Base-by-base conservation (phyloP, 2,329 filamentous ascomycete species). In the Penicillium hesseltinei region DNA sequence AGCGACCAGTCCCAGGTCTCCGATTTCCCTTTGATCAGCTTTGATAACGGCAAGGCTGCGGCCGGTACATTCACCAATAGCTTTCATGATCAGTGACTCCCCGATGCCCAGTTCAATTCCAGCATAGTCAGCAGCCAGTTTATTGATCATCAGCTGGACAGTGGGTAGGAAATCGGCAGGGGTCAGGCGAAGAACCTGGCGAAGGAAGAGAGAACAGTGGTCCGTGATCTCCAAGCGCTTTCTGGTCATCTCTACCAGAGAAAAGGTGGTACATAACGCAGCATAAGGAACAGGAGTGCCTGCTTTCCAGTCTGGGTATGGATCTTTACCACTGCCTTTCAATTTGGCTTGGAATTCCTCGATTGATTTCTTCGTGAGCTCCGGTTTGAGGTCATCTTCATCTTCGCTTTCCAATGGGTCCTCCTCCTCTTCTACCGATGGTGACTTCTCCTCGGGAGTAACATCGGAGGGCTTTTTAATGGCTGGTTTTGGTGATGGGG, bases 71-170 rank as follows among this genome's bases (percentile, higher is more conserved):
- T 97, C 93, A 11, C 93, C 93, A 69, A 99, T 96, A 5, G 94
- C 91, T 74, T 97, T 99, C 92, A 97, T 97, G 68, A 99, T 97
- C 29, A 99, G 77, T 0, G 93, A 97, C 76, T 99, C 94, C 56
- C 94, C 94, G 66, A 99, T 99, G n/a, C 94, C 94, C 31, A 99
- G 82, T 75, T 99, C 94, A 61, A 99, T 92, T 21, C 94, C 94
- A 43, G 92, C 89, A 73, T 97, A 99, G 70, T 99, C 94, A 3
- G 94, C 93, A 2, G 94, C 94, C 27, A 99, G 85, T 74, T 97
- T 97, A 77, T 97, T 97, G 74, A 96, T 90, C 94, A 99, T 97
- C 31, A 99, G 84, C 61, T 96, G 82, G 25, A 97, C 88, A 0
- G 91, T 96, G 0, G 92, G 87, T 2, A 97, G 82, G 21, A 99